Percentiles rank a stretch among this genome's conserved stretches.
phyloP scores from a whole-genome alignment of 73 alveolate species.

The Tetrahymena malaccensis region DNA sequence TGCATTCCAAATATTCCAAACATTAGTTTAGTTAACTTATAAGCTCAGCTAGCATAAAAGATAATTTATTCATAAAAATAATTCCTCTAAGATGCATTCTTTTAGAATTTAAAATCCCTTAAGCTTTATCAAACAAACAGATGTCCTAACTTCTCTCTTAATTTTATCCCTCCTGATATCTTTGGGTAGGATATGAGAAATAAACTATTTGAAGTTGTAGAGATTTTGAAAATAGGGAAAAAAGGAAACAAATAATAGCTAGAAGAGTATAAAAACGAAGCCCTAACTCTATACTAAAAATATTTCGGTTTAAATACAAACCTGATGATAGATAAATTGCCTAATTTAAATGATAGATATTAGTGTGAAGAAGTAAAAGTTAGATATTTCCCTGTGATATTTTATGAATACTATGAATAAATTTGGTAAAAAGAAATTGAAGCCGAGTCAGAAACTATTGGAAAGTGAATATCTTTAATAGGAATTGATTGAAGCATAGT shows the following conservation, averaged over 20 bases:
- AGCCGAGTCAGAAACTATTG: too few species aligned
- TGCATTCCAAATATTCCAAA: not conserved
- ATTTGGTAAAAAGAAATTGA: too few species aligned
- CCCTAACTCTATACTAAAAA: not conserved
- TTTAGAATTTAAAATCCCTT: not conserved
- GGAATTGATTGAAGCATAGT: too few species aligned
- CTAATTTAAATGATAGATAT: not conserved
- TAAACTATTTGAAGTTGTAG: not conserved
- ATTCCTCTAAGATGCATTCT: not conserved
- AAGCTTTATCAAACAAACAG: not conserved
- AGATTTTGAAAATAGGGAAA: not conserved
- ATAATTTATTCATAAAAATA: too few species aligned
- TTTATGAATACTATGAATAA: not conserved
- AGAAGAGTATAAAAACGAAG: not conserved
- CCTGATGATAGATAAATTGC: not conserved
- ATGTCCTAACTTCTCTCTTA: not conserved
- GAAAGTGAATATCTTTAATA: too few species aligned
- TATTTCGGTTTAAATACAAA: not conserved
- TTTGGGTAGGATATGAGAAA: not conserved
- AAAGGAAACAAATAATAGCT: not conserved
- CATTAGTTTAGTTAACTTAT: not conserved
- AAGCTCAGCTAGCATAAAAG: too few species aligned
- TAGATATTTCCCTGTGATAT: not conserved
- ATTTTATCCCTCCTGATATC: not conserved
- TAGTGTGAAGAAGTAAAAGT: not conserved